Percentiles rank a stretch among this genome's conserved stretches.
Evolutionary conservation across 176 grass and related monocot species (phyloP).

Genomic region (Oryza australiensis): DNA sequence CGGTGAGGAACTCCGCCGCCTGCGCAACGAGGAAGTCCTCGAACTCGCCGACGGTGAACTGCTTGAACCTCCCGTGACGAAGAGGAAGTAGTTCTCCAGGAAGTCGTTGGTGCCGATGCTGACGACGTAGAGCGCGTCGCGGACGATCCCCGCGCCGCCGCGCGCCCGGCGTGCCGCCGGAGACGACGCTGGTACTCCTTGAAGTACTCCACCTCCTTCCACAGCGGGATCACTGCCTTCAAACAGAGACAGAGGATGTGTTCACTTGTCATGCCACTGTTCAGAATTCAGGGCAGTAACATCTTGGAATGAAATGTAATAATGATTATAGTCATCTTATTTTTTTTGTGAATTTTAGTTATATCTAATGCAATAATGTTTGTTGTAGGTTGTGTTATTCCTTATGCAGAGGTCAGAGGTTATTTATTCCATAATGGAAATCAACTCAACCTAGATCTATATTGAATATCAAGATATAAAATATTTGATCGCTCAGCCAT

Average conservation of each 20-base stretch:
- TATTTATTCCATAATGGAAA: too few species aligned
- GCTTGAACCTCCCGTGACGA: conserved; percentile 51
- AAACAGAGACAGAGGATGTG: not conserved
- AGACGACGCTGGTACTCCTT: conserved; percentile 68
- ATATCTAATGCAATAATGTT: not conserved
- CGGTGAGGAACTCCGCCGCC: conserved; percentile 56
- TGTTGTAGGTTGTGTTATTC: too few species aligned
- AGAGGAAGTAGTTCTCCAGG: conserved; percentile 80
- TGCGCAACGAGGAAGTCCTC: conserved; percentile 58
- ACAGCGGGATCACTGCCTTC: conserved; percentile 75
- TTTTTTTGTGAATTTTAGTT: not conserved
- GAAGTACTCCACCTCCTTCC: conserved; percentile 85
- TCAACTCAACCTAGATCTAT: too few species aligned
- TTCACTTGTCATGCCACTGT: not conserved
- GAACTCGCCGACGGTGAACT: conserved; percentile 62
- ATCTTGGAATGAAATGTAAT: not conserved
- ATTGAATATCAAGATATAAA: too few species aligned
- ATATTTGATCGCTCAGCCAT: too few species aligned
- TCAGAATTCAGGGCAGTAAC: not conserved
- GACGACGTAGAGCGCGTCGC: conserved; percentile 66
- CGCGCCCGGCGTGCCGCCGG: conserved; percentile 24
- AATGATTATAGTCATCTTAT: not conserved
- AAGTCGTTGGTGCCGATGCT: conserved; percentile 96
- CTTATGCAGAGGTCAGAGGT: too few species aligned
- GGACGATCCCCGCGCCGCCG: conserved; percentile 43